Evolutionary conservation across 2,329 filamentous ascomycete species (phyloP), one percentile per base, ranked within the genome.

Genomic region (Colletotrichum chlorophyti): DNA sequence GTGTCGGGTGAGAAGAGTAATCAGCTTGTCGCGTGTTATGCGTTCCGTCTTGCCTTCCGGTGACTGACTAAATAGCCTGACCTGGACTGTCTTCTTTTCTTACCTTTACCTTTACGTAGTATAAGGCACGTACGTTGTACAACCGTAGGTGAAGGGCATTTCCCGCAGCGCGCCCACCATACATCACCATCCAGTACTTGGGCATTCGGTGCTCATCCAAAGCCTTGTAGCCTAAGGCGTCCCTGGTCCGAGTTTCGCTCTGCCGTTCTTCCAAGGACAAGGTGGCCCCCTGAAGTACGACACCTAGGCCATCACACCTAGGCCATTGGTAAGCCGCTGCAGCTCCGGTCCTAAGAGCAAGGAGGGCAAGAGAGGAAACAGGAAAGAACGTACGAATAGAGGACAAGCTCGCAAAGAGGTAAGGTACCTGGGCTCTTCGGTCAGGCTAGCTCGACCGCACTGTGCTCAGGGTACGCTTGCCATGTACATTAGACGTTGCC

Each of bases 401-500:
- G 41, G 19, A 29, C 2, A 43, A 31, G 46, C 32, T 37, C 29
- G 15, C n/a, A 27, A 35, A 26, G 21, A 19, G 31, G 17, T 15
- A 12, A 24, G 32, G 41, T 54, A 58, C 55, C 19, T 48, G 23
- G 29, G 17, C 23, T 42, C 21, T 26, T 45, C 24, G 40, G 47
- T 42, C 32, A 23, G 21, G 29, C 17, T 27, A 37, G 14, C 3
- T 29, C 12, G 27, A n/a, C 11, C 35, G 42, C 54, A 58, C 55
- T 58, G 55, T 58, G 35, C 12, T 15, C 29, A 17, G 42, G 31
- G 11, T 19, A 42, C 24, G 19, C 31, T 11, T 32, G 29, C 24
- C 49, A 48, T 43, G 42, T 53, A 53, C 24, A 37, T 17, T 40
- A 45, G 32, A 53, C 53, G 32, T 24, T 37, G 53, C 46, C 32